Base-by-base conservation (phyloP, 1,139 yeast species). In the Hemisphaericaspora subhashii region DNA sequence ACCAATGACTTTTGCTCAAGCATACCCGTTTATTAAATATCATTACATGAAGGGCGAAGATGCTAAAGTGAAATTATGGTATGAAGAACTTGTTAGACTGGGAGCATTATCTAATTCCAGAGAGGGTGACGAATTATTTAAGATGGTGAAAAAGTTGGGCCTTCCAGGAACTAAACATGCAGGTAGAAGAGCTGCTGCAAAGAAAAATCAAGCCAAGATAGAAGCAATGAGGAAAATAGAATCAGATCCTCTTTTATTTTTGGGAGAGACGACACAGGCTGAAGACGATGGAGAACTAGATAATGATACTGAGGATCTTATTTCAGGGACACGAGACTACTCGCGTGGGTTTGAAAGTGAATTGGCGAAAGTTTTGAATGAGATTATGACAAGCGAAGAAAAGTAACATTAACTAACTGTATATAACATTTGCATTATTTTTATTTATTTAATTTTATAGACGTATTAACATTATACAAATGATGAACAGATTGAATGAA, bases 1-100 rank as follows among this genome's bases (percentile, higher is more conserved):
- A 13, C 72, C 73, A 7, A 58, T 66, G 30, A 59, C 75, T 0
- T 68, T 70, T 48, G 61, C 64, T 42, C 77, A 70, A 45, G 48
- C 70, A 2, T 68, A 57, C 37, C 75, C 77, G 1, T 67, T 72
- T 36, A 63, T 72, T 7, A 55, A 54, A 43, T 63, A 60, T 43
- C 72, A 69, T 43, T 65, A 66, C 44, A 48, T 50, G n/a, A 50
- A 61, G 16, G 51, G 57, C 10, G 70, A 70, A 36, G 48, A 46
- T 43, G 53, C 54, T 1, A 47, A 48, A 13, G 72, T 76, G 1
- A 58, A 62, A 37, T 36, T 54, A 11, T 72, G 77, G 77, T 71
- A 67, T 46, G 52, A 58, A n/a, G 57, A 67, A 29, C 44, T 72
- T 30, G 60, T 64, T 3, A 54, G 52, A 18, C 55, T 59, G 39